Conservation (phyloP, 352 stramenopile species). For the Phytopythium montanum region DNA sequence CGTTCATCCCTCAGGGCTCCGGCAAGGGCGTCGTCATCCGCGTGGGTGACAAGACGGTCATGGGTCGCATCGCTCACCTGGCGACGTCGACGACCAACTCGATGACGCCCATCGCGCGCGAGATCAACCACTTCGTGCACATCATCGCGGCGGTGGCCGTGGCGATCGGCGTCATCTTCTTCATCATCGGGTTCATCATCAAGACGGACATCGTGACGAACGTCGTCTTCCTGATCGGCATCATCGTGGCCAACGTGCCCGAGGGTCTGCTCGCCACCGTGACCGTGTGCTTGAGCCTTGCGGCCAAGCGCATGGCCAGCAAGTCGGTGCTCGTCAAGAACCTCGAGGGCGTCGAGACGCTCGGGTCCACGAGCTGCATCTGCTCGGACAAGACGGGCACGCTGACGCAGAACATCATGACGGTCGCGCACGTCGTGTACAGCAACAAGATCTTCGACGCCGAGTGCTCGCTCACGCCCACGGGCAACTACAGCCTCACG, state of each 20-base stretch:
- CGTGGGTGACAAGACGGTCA: slow-evolving; percentile 52
- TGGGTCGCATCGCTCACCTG: slow-evolving; percentile 44
- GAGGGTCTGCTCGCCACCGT: slow-evolving; percentile 89
- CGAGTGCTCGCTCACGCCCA: slow-evolving; percentile 68
- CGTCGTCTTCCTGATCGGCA: slow-evolving; percentile 56
- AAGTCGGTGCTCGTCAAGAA: slow-evolving; percentile 92
- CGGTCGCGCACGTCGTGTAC: slow-evolving; percentile 44
- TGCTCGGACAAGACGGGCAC: slow-evolving; percentile 91
- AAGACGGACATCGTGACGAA: slow-evolving; percentile 47
- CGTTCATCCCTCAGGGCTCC: slow-evolving; percentile 52
- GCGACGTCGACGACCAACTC: slow-evolving; percentile 24
- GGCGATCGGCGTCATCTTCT: slow-evolving; percentile 26
- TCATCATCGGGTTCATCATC: slow-evolving; percentile 29
- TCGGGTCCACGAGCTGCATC: slow-evolving; percentile 90
- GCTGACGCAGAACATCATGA: slow-evolving; percentile 79
- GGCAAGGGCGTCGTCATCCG: slow-evolving; percentile 36
- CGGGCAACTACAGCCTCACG: slow-evolving; percentile 19
- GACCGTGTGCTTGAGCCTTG: slow-evolving; percentile 83
- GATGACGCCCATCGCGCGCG: slow-evolving; percentile 42
- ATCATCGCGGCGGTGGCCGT: slow-evolving; percentile 37
- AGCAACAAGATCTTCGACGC: slow-evolving; percentile 77
- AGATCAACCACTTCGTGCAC: slow-evolving; percentile 41
- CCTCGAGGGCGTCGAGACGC: slow-evolving; percentile 86
- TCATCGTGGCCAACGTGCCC: slow-evolving; percentile 67
- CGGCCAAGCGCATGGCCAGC: slow-evolving; percentile 68